Evolutionary conservation across 331 rosid genomes (phyloP), one percentile per base, ranked within the genome.

Genomic region (Acacia concinna): DNA sequence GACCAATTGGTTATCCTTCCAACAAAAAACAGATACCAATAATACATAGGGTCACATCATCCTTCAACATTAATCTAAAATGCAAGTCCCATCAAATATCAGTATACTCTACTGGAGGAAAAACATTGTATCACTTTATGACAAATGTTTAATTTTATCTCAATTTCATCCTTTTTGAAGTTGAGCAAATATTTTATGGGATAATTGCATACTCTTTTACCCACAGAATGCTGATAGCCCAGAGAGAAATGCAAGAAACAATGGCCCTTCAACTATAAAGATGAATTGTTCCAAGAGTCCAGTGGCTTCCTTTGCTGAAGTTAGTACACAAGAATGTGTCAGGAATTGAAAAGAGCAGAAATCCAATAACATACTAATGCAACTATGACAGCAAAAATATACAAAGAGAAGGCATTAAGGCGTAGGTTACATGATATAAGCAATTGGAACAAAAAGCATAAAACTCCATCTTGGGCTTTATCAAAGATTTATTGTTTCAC

Each of bases 281-380:
- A 84, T 70, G 93, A 89, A 74, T 91, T 80, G 79, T 86, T 87
- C 97, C 94, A 91, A 87, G 90, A 92, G 62, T 90, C 96, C 77
- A 81, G 31, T 20, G 92, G 89, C 83, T 83, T 92, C 89, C 92
- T 88, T 86, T 95, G 99, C 99, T 92, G 99, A 83, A 85, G 78
- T 40, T 41, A 40, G 73, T 31, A 21, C 0, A 68, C 21, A 17
- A 38, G 3, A 20, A 75, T 35, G 4, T 17, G 60, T 54, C 38
- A 75, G 82, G 56, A 73, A 28, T 21, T 18, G 11, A 52, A 68
- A 28, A 47, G 15, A 35, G 15, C 59, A 47, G 40, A 13, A 37
- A 6, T 71, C 35, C 54, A 72, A 73, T 25, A 37, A 51, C n/a
- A 51, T 12, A 21, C 73, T 9, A 71, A 70, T 59, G 32, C 66